Evolutionary conservation across 306 rosid species (phyloP), one percentile per base, ranked within the genome.

Genomic region (Vigna nakashimae): DNA sequence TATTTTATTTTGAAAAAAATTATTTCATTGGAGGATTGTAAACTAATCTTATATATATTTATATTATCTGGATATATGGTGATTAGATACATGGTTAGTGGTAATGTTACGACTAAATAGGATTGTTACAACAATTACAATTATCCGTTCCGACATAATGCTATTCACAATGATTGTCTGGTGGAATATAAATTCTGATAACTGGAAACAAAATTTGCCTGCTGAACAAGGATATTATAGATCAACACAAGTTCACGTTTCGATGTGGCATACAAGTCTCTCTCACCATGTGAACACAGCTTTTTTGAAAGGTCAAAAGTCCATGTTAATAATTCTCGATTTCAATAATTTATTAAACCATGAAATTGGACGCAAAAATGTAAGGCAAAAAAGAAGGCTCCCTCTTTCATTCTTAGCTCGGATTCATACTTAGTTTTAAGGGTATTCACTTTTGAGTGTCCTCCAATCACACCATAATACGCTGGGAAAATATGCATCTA

Each of bases 401-500:
- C 7, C 9, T 26, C 17, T 26, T 16, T 36, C 65, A 57, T 68
- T 70, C 20, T 20, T 20, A 0, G 20, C 1, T 20, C 9, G 28
- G 7, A 64, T 55, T 76, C 40, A 52, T 40, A 63, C 69, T 52
- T 62, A 46, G 49, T 38, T 52, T 71, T 65, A 51, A 53, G 43
- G 60, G 49, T 26, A 32, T 34, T 26, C 76, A 58, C 76, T 26
- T 32, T 49, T 40, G 49, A 71, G 67, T 75, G 26, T 80, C 46
- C 62, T 38, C 66, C 24, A 9, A 26, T 72, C 79, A 65, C 69
- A 22, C 13, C 34, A 65, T 55, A 30, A 68, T 45, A 80, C 45
- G 22, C 6, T 50, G 42, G 53, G 17, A 28, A 59, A 45, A 69
- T 42, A 60, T 49, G 52, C 50, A 34, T 34, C 71, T 53, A 82